Percentiles rank a stretch among this genome's conserved stretches.
These are phyloP conservation scores for Geotrichum histeridarum DNA, from an alignment of 1,139 yeast genomes.

Conservation along the genomic window DNA sequence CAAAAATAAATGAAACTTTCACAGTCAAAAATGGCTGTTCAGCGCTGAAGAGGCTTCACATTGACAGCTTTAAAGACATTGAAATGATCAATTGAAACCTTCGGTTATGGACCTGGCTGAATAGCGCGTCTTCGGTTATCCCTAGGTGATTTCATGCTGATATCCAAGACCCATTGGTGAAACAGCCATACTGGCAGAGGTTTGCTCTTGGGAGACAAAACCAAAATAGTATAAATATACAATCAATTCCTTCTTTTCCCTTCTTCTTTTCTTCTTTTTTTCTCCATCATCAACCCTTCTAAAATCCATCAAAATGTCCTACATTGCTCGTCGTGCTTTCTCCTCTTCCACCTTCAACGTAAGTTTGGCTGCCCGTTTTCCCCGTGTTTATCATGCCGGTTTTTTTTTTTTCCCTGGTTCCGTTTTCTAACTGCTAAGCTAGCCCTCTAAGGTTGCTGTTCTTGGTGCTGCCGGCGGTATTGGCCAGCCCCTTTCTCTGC, in stretches of 20 bases:
- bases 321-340: slow-evolving; percentile 25
- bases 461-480: slow-evolving; percentile 51
- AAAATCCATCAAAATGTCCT: slow-evolving; percentile 17
- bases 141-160: too few species aligned
- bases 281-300: slow-evolving; percentile 3
- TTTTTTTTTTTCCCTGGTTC: neutral
- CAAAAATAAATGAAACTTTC: too few species aligned
- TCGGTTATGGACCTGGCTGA: too few species aligned
- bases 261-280: slow-evolving; percentile 9
- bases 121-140: too few species aligned
- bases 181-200: neutral
- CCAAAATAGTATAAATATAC: slow-evolving; percentile 1
- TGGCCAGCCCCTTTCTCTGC: slow-evolving; percentile 88
- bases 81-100: too few species aligned
- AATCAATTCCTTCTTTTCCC: neutral
- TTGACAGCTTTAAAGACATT: too few species aligned
- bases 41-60: too few species aligned
- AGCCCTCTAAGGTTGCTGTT: slow-evolving; percentile 37
- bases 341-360: slow-evolving; percentile 25
- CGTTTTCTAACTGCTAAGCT: neutral
- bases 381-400: neutral
- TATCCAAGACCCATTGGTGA: too few species aligned
- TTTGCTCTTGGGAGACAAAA: neutral
- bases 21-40: too few species aligned
- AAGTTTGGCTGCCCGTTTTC: slow-evolving; percentile 2